phyloP scores from a whole-genome alignment of 148 eudicot genomes.

The Rhododendron griersonianum region DNA sequence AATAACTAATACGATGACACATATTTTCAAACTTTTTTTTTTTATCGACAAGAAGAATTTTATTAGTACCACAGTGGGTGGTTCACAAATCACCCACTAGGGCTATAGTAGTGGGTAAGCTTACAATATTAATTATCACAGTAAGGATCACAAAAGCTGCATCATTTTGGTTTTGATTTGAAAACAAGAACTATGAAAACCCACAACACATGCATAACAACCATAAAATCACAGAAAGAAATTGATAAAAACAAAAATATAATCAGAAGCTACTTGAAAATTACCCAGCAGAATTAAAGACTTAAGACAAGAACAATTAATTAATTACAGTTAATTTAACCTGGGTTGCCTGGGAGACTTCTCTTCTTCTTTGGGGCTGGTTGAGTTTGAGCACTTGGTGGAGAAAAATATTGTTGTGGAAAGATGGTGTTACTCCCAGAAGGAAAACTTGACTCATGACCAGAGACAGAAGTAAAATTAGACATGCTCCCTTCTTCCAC shows the following conservation, averaged over 20 bases:
- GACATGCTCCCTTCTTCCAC: constrained; percentile 48
- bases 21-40: no score
- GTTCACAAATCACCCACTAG: no score
- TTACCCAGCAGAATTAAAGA: background rate
- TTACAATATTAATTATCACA: no score
- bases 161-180: background rate
- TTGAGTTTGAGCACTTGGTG: constrained; percentile 19
- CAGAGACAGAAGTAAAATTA: constrained; percentile 69
- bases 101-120: no score
- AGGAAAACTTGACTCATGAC: constrained; percentile 42
- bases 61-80: no score
- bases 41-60: no score
- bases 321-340: constrained; percentile 13
- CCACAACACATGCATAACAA: background rate
- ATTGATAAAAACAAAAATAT: background rate
- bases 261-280: background rate
- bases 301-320: background rate
- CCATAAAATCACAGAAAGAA: background rate
- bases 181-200: background rate
- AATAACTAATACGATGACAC: no score
- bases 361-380: constrained; percentile 57
- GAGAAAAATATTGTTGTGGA: constrained; percentile 27
- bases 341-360: constrained; percentile 88
- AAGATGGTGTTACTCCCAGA: constrained; percentile 29
- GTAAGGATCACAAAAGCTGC: background rate